Evolutionary conservation across 306 rosid species (phyloP), one percentile per base, ranked within the genome.

Genomic region (Spatholobus suberectus): DNA sequence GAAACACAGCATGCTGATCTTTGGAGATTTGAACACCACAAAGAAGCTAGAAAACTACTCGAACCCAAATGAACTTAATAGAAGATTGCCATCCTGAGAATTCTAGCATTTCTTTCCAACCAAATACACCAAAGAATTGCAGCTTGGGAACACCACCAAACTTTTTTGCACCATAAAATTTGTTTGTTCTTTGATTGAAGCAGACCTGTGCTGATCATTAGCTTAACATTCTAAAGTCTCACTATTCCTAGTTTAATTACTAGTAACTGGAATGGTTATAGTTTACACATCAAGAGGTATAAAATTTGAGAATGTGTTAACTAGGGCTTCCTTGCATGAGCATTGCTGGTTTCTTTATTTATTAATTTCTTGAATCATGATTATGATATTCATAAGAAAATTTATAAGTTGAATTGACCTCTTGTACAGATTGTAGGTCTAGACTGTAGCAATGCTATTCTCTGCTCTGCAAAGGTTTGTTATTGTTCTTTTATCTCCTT

Each of bases 381-480:
- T 15, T 62, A 66, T 38, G 27, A 63, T 74, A 78, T 44, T 78
- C 24, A 23, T 15, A 37, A 59, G 34, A 47, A 70, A 43, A 18
- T n/a, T 85, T 81, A 37, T 62, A 63, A 70, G 41, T 43, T 70
- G 72, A 80, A 73, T 65, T 63, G 35, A 65, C 77, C 72, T 87
- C 72, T 76, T 85, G 86, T 82, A 17, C 29, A 91, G 97, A 79
- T 93, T 87, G 86, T 95, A 47, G 98, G 98, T 63, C 84, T 95
- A 82, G 97, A 95, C 66, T 95, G 98, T 73, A 91, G 92, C 88
- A 89, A 87, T 17, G 98, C 97, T 8, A 93, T 95, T 68, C 88
- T 86, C 43, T 95, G 98, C 86, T 95, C 98, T 69, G 98, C 97
- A 4, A 95, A 95, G 96, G 97, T 93, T 18, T 55, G 94, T 83